Percentiles rank a stretch among this genome's conserved stretches.
Evolutionary conservation across 2,329 filamentous ascomycete species (phyloP).

Genomic region (Lachnellula subtilissima): DNA sequence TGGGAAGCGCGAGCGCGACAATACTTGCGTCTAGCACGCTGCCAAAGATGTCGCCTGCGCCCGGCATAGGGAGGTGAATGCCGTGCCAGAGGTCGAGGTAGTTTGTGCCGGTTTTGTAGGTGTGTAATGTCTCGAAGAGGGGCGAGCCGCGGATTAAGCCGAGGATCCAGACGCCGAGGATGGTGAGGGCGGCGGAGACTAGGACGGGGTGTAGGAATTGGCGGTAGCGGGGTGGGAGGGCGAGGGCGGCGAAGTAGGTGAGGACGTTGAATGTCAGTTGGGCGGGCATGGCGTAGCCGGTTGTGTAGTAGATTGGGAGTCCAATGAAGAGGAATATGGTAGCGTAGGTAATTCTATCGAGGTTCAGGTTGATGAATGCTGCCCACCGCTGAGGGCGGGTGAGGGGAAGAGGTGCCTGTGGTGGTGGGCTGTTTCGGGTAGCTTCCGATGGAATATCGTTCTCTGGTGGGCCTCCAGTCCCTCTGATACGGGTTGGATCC

Average conservation of each 20-base stretch:
- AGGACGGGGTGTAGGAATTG: slow-evolving; percentile 55
- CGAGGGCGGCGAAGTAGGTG: slow-evolving; percentile 46
- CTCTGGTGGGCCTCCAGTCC: slow-evolving; percentile 27
- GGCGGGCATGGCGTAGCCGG: slow-evolving; percentile 45
- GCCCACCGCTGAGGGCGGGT: slow-evolving; percentile 49
- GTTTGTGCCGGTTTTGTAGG: slow-evolving; percentile 48
- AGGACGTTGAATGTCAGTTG: slow-evolving; percentile 46
- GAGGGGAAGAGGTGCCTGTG: slow-evolving; percentile 39
- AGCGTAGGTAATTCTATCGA: slow-evolving; percentile 44
- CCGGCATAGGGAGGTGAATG: slow-evolving; percentile 35
- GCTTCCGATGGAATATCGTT: slow-evolving; percentile 5
- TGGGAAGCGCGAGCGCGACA: slow-evolving; percentile 54
- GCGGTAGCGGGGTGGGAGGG: slow-evolving; percentile 44
- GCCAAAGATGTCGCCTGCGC: slow-evolving; percentile 53
- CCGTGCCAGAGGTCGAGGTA: slow-evolving; percentile 49
- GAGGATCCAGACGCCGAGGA: slow-evolving; percentile 50
- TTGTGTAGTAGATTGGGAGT: slow-evolving; percentile 49
- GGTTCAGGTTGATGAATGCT: slow-evolving; percentile 38
- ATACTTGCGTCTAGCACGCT: slow-evolving; percentile 54
- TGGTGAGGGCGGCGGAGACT: slow-evolving; percentile 48
- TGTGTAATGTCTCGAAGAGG: slow-evolving; percentile 38
- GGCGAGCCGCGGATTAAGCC: slow-evolving; percentile 40
- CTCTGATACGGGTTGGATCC: slow-evolving; percentile 27
- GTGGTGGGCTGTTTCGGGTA: slow-evolving; percentile 16
- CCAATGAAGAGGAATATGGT: slow-evolving; percentile 46